Conservation (phyloP, 768 basidiomycete genomes). For the Tulasnella sp. region DNA sequence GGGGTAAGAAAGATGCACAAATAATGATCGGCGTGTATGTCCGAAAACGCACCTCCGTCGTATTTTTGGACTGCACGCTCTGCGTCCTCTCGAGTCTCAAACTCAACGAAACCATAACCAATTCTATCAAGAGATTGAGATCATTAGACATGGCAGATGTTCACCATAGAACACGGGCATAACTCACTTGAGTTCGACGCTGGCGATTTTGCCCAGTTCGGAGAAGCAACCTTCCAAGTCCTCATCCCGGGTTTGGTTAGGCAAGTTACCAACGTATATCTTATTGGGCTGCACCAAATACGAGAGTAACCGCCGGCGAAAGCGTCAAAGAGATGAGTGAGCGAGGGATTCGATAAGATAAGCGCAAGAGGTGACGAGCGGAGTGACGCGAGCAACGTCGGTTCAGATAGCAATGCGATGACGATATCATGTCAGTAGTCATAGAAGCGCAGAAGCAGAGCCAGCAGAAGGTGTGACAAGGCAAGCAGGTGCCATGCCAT, state of each 20-base stretch:
- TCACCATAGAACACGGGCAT: too few relatives aligned
- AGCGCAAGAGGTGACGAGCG: too few relatives aligned
- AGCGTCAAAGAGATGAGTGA: not conserved
- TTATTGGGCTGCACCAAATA: slow-evolving; percentile 66
- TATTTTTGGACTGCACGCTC: slow-evolving; percentile 83
- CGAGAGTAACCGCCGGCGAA: not conserved
- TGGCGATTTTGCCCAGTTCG: slow-evolving; percentile 63
- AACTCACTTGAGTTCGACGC: slow-evolving; percentile 75
- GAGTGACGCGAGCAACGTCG: too few relatives aligned
- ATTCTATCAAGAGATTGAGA: slow-evolving; percentile 36
- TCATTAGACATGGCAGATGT: too few relatives aligned
- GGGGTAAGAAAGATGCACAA: not conserved
- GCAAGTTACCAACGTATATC: slow-evolving; percentile 83
- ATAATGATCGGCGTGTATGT: not conserved
- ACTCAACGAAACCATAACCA: slow-evolving; percentile 89
- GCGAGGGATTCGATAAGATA: not conserved
- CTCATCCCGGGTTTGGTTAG: slow-evolving; percentile 75
- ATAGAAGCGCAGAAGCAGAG: too few relatives aligned
- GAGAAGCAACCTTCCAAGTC: slow-evolving; percentile 80
- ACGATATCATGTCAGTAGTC: too few relatives aligned
- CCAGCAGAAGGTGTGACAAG: too few relatives aligned
- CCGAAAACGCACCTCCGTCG: slow-evolving; percentile 38
- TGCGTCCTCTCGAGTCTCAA: slow-evolving; percentile 66
- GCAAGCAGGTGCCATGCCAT: too few relatives aligned
- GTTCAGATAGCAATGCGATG: too few relatives aligned